These are phyloP conservation scores for Colletotrichum sidae DNA, from an alignment of 2,329 filamentous ascomycete genomes.

Conservation along the genomic window DNA sequence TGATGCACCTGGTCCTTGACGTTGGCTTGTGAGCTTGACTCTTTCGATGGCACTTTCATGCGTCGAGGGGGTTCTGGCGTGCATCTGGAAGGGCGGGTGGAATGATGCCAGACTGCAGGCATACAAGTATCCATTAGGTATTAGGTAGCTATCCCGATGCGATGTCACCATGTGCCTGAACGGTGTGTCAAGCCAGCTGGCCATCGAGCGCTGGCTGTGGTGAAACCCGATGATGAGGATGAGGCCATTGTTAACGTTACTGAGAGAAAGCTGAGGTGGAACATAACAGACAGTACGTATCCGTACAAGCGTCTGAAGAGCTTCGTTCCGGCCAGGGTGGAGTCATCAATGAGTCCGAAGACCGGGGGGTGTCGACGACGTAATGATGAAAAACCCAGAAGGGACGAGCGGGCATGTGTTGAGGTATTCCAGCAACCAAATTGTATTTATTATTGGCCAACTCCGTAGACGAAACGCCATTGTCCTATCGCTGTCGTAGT, in stretches of 20 bases:
- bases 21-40: too few relatives aligned
- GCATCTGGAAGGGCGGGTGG: conserved; percentile 35
- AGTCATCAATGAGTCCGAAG: conserved; percentile 7
- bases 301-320: too few relatives aligned
- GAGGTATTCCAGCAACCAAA: conserved; percentile 28
- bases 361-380: conserved; percentile 19
- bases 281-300: too few relatives aligned
- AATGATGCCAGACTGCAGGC: conserved; percentile 20
- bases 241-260: too few relatives aligned
- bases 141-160: background rate
- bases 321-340: too few relatives aligned
- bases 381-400: conserved; percentile 24
- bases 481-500: background rate
- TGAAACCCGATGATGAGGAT: too few relatives aligned
- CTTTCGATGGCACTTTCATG: conserved; percentile 18
- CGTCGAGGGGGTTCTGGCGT: conserved; percentile 32
- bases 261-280: too few relatives aligned
- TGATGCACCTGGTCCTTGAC: background rate
- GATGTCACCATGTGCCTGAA: background rate
- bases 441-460: background rate
- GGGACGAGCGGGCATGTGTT: conserved; percentile 29
- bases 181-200: too few relatives aligned
- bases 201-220: too few relatives aligned
- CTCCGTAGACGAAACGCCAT: too few relatives aligned
- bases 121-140: too few relatives aligned